Conservation (phyloP, 257 asterid species). For the Linaria vulgaris region DNA sequence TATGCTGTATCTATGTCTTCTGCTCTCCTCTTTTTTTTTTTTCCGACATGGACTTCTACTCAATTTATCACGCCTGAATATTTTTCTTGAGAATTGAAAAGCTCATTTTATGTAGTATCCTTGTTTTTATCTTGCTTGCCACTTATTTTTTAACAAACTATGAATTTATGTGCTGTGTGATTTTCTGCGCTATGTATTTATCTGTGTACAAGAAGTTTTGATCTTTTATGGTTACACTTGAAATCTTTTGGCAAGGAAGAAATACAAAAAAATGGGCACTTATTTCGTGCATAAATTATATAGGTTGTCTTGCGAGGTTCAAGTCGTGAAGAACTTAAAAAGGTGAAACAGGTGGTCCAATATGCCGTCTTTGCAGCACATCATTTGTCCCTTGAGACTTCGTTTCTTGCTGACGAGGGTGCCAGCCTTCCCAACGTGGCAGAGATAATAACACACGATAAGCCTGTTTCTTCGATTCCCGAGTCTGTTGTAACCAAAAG, state of each 20-base stretch:
- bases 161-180: background rate
- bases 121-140: background rate
- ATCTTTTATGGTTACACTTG: background rate
- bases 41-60: background rate
- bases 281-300: constrained; percentile 24
- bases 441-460: constrained; percentile 39
- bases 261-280: constrained; percentile 15
- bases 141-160: background rate
- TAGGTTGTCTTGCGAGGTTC: constrained; percentile 92
- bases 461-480: constrained; percentile 31
- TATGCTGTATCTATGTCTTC: no score
- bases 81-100: background rate
- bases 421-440: constrained; percentile 68
- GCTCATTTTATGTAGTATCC: background rate
- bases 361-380: constrained; percentile 95
- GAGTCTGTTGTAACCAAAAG: constrained; percentile 26
- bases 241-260: background rate
- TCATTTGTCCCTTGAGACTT: constrained; percentile 84
- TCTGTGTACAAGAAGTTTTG: background rate
- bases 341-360: constrained; percentile 71
- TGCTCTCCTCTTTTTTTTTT: no score
- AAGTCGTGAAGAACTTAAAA: constrained; percentile 69
- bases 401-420: constrained; percentile 95
- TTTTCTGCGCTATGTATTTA: background rate
- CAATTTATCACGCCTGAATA: background rate